Base-by-base conservation (phyloP, 768 basidiomycete species). In the Phylloporus arenicola region DNA sequence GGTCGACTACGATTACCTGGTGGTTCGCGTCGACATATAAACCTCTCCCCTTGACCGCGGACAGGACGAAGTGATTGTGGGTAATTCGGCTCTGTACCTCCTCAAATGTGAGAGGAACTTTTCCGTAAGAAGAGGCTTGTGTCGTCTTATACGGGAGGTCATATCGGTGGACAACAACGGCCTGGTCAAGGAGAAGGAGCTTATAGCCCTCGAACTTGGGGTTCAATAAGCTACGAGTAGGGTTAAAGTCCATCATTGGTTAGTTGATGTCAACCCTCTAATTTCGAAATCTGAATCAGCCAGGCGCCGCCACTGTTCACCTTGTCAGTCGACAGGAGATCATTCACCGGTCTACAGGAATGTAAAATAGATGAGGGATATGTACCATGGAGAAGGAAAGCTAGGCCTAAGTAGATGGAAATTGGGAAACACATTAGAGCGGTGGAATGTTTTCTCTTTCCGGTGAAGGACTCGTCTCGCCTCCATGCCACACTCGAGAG, bases 131-230 rank as follows among this genome's bases (percentile, higher is more conserved):
- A 34, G 83, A 80, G 8, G 72, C 69, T 73, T 72, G 78, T 57
- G 72, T 78, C 62, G 58, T 77, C 63, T 52, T 69, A 54, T 70
- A 65, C 22, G 65, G 62, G 29, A 90, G 76, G 9, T 65, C 64
- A 63, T 76, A 78, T 22, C 78, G 75, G 16, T 77, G 74, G 17
- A 68, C 66, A 5, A 86, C 74, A 8, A 78, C 70, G n/a, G 83
- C 78, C 56, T 83, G 81, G 11, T 73, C 64, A 30, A 88, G 70
- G 3, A 80, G 69, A 53, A 83, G 75, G 24, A 93, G 75, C 56
- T 79, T 88, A 65, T 93, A 92, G 2, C 86, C 87, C 56, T 93
- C 90, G 50, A 93, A 93, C 57, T 85, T 86, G 2, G 88, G 81
- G 57, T 92, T 92, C 22, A 88, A 67, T 14, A 92, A 75, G 27